A percentile compares a stretch with the other conserved stretches of the same genome.
phyloP scores from a whole-genome alignment of 768 basidiomycete genomes.

The Mrakia hoshinonis region DNA sequence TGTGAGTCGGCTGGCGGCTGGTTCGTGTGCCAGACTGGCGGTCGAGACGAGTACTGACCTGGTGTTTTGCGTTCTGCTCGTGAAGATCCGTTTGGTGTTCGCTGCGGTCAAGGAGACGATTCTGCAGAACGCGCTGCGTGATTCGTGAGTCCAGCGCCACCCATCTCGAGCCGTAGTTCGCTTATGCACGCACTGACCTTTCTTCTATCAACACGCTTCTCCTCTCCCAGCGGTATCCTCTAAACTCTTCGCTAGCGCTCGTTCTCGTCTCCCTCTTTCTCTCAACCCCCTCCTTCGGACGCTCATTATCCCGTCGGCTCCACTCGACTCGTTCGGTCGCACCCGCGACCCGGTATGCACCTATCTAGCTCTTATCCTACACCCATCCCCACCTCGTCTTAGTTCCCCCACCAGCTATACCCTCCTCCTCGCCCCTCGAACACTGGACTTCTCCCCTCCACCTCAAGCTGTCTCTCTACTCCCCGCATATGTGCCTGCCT shows the following conservation, averaged over 20 bases:
- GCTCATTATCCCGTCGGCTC: neutral
- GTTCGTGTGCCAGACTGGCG: too few relatives aligned
- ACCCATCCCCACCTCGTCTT: neutral
- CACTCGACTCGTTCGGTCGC: neutral
- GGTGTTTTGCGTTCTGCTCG: neutral
- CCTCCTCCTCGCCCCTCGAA: neutral
- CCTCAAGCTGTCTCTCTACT: too few relatives aligned
- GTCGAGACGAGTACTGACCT: too few relatives aligned
- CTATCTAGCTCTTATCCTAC: too few relatives aligned
- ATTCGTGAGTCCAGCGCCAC: slow-evolving; percentile 43
- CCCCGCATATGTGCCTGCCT: too few relatives aligned
- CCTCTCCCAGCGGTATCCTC: slow-evolving; percentile 18
- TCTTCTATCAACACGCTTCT: neutral
- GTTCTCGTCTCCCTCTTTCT: neutral
- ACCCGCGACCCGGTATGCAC: too few relatives aligned
- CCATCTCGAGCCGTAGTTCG: neutral
- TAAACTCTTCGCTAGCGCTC: neutral
- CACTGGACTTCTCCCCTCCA: too few relatives aligned
- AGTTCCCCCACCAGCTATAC: neutral
- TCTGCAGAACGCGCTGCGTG: slow-evolving; percentile 73
- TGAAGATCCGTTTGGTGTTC: slow-evolving; percentile 56
- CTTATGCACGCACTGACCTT: neutral
- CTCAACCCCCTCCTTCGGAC: slow-evolving; percentile 14
- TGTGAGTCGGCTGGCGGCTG: neutral
- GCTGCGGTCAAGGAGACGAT: slow-evolving; percentile 91